Conservation (phyloP, 2,329 filamentous ascomycete species). For the Alternaria metachromatica region DNA sequence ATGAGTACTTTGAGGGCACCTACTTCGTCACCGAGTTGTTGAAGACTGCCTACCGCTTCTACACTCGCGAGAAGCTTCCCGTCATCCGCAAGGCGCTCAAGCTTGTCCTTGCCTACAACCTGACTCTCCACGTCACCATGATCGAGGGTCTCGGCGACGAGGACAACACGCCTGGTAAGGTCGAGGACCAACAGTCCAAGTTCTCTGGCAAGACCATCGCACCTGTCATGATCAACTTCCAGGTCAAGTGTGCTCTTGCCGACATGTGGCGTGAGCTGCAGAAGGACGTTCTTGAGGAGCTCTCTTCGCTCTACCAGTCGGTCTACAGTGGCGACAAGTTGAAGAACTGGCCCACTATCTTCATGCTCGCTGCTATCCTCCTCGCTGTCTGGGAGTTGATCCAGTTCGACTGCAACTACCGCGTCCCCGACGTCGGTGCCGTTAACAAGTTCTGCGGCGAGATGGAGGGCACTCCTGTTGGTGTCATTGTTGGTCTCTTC, state of each 20-base stretch:
- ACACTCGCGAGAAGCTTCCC: slow-evolving; percentile 83
- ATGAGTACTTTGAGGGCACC: slow-evolving; percentile 95
- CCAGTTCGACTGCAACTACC: slow-evolving; percentile 98
- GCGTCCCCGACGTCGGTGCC: slow-evolving; percentile 80
- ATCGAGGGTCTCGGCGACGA: slow-evolving; percentile 88
- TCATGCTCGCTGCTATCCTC: slow-evolving; percentile 93
- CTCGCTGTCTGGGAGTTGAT: slow-evolving; percentile 98
- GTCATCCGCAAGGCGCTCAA: slow-evolving; percentile 96
- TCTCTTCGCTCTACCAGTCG: slow-evolving; percentile 91
- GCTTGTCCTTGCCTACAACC: slow-evolving; percentile 92
- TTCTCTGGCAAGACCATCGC: slow-evolving; percentile 90
- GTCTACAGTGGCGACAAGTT: slow-evolving; percentile 97
- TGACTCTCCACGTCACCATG: slow-evolving; percentile 93
- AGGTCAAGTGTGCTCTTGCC: slow-evolving; percentile 96
- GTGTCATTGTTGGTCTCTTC: slow-evolving; percentile 95
- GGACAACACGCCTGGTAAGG: slow-evolving; percentile 78
- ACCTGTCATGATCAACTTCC: slow-evolving; percentile 99
- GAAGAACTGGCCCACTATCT: slow-evolving; percentile 99
- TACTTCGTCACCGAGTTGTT: slow-evolving; percentile 94
- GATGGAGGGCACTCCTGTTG: slow-evolving; percentile 95
- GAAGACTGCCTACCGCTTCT: slow-evolving; percentile 94
- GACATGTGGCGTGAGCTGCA: slow-evolving; percentile 98
- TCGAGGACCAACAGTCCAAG: slow-evolving; percentile 84
- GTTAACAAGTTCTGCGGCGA: slow-evolving; percentile 95
- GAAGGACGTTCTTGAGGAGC: slow-evolving; percentile 93